A percentile compares a stretch with the other conserved stretches of the same genome.
Evolutionary conservation across 2,329 filamentous ascomycete species (phyloP).

Genomic region (Phoma sp.): DNA sequence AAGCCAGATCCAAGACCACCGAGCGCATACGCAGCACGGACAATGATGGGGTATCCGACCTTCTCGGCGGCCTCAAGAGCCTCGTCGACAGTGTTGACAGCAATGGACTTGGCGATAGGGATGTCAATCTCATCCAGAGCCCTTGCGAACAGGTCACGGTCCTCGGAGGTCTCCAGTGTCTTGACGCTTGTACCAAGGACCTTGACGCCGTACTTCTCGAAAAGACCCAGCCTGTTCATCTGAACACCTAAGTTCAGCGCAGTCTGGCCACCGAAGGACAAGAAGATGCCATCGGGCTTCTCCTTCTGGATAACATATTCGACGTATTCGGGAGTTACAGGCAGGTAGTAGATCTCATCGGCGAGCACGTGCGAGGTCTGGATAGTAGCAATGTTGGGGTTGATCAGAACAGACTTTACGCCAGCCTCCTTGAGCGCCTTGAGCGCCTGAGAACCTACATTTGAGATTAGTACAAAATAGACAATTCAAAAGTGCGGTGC

Average conservation of each 20-base stretch:
- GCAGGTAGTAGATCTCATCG: slow-evolving; percentile 97
- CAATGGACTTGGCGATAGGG: slow-evolving; percentile 94
- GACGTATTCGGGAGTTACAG: slow-evolving; percentile 97
- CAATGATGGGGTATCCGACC: slow-evolving; percentile 96
- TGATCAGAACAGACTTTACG: slow-evolving; percentile 89
- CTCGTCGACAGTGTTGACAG: slow-evolving; percentile 88
- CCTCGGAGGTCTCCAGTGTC: slow-evolving; percentile 92
- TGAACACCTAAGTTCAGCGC: slow-evolving; percentile 95
- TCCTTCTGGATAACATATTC: slow-evolving; percentile 97
- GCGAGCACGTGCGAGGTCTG: slow-evolving; percentile 96
- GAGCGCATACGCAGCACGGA: slow-evolving; percentile 93
- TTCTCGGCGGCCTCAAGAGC: slow-evolving; percentile 84
- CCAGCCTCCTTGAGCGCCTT: slow-evolving; percentile 97
- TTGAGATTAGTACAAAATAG: slow-evolving; percentile 21
- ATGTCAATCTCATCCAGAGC: slow-evolving; percentile 97
- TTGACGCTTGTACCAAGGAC: slow-evolving; percentile 94
- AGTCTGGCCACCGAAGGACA: slow-evolving; percentile 97
- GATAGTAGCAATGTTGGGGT: slow-evolving; percentile 98
- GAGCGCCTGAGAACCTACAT: slow-evolving; percentile 85
- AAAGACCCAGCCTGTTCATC: slow-evolving; percentile 95
- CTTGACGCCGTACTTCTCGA: slow-evolving; percentile 93
- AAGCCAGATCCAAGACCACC: slow-evolving; percentile 97
- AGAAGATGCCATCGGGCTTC: slow-evolving; percentile 93
- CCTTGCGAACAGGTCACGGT: slow-evolving; percentile 94
- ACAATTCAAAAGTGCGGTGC: neutral